These are phyloP conservation scores for Hygrocybe coccinea DNA, from an alignment of 768 basidiomycete genomes.

Conservation along the genomic window DNA sequence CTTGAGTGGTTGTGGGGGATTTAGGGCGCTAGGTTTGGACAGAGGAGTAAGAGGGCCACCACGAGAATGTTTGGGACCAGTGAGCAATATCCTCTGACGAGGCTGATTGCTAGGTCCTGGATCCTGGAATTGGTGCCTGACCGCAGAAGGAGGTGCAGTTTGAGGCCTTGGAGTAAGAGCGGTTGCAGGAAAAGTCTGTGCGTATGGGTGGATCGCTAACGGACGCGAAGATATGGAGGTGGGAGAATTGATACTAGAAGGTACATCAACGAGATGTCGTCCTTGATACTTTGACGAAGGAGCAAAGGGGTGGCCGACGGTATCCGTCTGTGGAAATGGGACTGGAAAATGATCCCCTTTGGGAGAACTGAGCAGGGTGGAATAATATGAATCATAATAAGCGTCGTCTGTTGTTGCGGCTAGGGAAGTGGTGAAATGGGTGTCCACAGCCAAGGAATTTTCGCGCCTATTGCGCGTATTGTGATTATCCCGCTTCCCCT, in stretches of 20 bases:
- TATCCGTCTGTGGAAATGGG: neutral
- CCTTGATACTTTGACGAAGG: neutral
- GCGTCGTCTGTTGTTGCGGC: conserved; percentile 29
- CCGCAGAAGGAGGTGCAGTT: neutral
- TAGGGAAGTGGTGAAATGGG: no score
- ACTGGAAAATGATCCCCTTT: neutral
- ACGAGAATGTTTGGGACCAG: neutral
- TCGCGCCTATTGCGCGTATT: neutral
- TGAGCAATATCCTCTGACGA: neutral
- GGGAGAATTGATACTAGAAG: neutral
- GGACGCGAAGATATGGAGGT: neutral
- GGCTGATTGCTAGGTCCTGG: neutral
- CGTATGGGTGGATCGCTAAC: neutral
- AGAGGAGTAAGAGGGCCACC: neutral
- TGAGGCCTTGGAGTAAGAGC: neutral
- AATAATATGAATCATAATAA: conserved; percentile 50
- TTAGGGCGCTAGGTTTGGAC: neutral
- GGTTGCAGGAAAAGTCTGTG: neutral
- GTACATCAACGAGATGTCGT: neutral
- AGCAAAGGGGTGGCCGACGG: neutral
- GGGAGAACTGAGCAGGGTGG: conserved; percentile 29
- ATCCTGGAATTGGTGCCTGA: neutral
- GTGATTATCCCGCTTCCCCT: neutral
- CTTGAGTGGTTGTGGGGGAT: conserved; percentile 6
- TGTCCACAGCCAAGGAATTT: neutral